These are phyloP conservation scores for Candida arabinofermentans DNA, from an alignment of 805 yeast genomes.

Conservation along the genomic window DNA sequence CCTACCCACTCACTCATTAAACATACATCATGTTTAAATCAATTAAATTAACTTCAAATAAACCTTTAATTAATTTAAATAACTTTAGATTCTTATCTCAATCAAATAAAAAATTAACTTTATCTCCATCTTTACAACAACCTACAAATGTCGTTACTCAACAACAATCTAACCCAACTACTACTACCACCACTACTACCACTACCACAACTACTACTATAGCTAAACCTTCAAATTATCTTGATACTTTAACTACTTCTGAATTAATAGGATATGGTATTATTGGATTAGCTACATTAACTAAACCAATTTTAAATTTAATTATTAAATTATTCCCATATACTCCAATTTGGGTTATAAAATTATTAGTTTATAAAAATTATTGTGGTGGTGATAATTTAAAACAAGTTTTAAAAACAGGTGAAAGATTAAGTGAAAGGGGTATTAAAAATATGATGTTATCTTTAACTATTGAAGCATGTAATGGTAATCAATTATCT, in stretches of 20 bases:
- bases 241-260: constrained; percentile 47
- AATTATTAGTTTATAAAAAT: constrained; percentile 69
- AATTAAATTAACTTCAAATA: too few species aligned
- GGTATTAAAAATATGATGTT: constrained; percentile 94
- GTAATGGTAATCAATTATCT: constrained; percentile 65
- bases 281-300: constrained; percentile 67
- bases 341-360: constrained; percentile 68
- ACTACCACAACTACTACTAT: neutral
- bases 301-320: constrained; percentile 55
- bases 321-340: constrained; percentile 68
- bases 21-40: too few species aligned
- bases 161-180: neutral
- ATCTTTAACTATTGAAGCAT: constrained; percentile 89
- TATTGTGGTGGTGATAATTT: constrained; percentile 90
- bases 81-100: constrained; percentile 5
- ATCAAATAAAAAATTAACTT: constrained; percentile 5
- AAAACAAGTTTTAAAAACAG: constrained; percentile 66
- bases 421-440: constrained; percentile 57
- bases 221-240: constrained; percentile 27
- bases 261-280: constrained; percentile 63
- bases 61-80: too few species aligned
- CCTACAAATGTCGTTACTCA: neutral
- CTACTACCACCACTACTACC: constrained; percentile 1
- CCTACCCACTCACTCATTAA: too few species aligned
- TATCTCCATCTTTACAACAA: constrained; percentile 1